Conservation (phyloP, 495 filamentous ascomycete genomes). For the Geoglossum glabrum region DNA sequence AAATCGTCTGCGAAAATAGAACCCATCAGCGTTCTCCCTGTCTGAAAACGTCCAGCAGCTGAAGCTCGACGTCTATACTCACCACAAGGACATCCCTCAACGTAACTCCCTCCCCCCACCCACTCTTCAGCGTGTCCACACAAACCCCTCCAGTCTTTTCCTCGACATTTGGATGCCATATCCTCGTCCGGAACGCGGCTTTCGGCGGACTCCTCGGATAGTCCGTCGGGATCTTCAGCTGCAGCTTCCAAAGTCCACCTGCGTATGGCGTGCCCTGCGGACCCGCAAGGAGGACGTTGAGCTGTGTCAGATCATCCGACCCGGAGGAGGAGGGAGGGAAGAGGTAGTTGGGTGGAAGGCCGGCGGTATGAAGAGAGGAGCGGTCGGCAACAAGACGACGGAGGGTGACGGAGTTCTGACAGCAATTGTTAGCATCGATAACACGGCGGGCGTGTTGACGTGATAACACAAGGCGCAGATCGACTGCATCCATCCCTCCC, state of each 20-base stretch:
- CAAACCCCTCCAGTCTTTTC: conserved; percentile 44
- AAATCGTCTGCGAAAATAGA: conserved; percentile 29
- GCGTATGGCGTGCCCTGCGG: conserved; percentile 45
- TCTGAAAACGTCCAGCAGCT: too few relatives aligned
- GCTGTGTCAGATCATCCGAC: conserved; percentile 37
- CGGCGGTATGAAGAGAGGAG: conserved; percentile 31
- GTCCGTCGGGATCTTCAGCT: conserved; percentile 40
- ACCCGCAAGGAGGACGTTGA: conserved; percentile 39
- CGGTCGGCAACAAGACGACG: conserved; percentile 50
- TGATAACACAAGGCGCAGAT: too few relatives aligned
- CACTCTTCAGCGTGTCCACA: conserved; percentile 51
- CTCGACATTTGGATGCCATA: conserved; percentile 60
- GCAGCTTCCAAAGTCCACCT: conserved; percentile 37
- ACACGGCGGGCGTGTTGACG: too few relatives aligned
- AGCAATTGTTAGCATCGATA: too few relatives aligned
- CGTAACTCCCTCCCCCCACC: conserved; percentile 41
- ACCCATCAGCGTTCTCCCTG: too few relatives aligned
- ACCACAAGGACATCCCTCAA: conserved; percentile 42
- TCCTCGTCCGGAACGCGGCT: conserved; percentile 43
- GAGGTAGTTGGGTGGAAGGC: conserved; percentile 48
- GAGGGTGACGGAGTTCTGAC: conserved; percentile 28
- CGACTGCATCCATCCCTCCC: too few relatives aligned
- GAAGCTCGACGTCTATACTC: conserved; percentile 9
- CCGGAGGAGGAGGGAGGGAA: conserved; percentile 25
- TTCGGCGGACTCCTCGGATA: conserved; percentile 48